Evolutionary conservation across 2,329 filamentous ascomycete genomes (phyloP).

Genomic region (Beauveria sp.): DNA sequence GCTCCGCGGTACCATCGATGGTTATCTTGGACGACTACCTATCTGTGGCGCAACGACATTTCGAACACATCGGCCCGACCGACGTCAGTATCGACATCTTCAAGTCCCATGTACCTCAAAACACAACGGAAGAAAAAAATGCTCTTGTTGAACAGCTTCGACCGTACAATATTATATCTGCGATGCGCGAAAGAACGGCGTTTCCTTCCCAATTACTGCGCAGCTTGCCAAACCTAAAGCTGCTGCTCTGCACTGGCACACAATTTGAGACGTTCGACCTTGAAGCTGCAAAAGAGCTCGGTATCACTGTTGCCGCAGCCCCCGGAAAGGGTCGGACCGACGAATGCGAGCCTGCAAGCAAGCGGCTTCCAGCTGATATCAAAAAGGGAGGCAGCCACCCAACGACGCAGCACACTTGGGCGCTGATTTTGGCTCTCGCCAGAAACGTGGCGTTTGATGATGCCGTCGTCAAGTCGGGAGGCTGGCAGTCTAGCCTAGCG

Average conservation of each 20-base stretch:
- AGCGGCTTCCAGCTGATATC: constrained; percentile 16
- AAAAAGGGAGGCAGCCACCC: constrained; percentile 30
- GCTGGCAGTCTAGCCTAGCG: constrained; percentile 53
- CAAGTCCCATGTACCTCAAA: constrained; percentile 50
- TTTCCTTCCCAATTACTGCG: constrained; percentile 47
- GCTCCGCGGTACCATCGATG: constrained; percentile 20
- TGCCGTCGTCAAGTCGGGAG: constrained; percentile 42
- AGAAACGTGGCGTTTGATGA: constrained; percentile 54
- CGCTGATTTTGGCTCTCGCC: constrained; percentile 48
- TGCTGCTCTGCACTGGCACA: constrained; percentile 54
- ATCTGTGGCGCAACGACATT: constrained; percentile 46
- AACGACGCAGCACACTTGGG: constrained; percentile 50
- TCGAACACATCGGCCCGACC: constrained; percentile 37
- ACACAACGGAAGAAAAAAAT: constrained; percentile 48
- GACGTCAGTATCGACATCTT: constrained; percentile 41
- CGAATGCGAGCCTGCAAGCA: constrained; percentile 1
- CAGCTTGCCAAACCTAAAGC: constrained; percentile 53
- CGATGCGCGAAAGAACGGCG: constrained; percentile 59
- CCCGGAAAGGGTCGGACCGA: constrained; percentile 26
- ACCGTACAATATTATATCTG: constrained; percentile 48
- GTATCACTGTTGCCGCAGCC: constrained; percentile 45
- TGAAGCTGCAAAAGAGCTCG: constrained; percentile 37
- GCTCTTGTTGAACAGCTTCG: constrained; percentile 50
- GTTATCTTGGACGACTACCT: constrained; percentile 69
- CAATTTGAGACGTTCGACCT: constrained; percentile 55